Conservation (phyloP, 179 eudicot genomes). For the Beta corolliflora region DNA sequence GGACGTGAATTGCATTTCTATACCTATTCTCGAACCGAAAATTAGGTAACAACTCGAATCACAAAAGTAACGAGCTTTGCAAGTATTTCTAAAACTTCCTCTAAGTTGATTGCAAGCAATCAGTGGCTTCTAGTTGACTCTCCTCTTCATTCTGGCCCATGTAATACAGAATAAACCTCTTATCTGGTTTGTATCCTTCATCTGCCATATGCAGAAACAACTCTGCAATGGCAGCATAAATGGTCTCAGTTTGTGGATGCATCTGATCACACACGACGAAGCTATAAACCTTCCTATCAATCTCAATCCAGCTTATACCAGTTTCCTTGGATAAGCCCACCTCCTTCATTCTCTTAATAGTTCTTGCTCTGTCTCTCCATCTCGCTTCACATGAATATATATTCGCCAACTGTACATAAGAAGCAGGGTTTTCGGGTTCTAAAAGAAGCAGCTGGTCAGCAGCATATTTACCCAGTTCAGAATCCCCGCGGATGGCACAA, state of each 20-base stretch:
- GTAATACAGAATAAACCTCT: conserved; percentile 40
- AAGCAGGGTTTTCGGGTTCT: conserved; percentile 59
- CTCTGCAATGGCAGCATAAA: conserved; percentile 40
- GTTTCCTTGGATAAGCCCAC: conserved; percentile 63
- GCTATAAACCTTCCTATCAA: conserved; percentile 63
- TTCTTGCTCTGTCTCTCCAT: conserved; percentile 75
- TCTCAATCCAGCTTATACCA: conserved; percentile 85
- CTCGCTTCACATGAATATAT: conserved; percentile 66
- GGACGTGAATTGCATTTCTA: too few relatives aligned
- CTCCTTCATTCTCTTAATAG: conserved; percentile 72
- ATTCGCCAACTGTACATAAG: conserved; percentile 69
- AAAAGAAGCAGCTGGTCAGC: conserved; percentile 55
- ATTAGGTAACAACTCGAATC: too few relatives aligned
- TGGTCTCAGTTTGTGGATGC: conserved; percentile 55
- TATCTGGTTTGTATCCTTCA: conserved; percentile 67
- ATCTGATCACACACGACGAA: conserved; percentile 73
- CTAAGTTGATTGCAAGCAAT: not conserved
- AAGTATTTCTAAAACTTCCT: not conserved
- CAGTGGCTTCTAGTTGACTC: conserved; percentile 18
- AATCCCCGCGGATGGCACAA: conserved; percentile 62
- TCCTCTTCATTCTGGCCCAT: conserved; percentile 37
- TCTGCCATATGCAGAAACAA: conserved; percentile 67
- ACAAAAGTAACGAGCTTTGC: not conserved
- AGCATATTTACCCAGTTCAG: conserved; percentile 69
- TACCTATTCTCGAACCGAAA: too few relatives aligned